Conservation (phyloP, 371 early-diverging fungal species). For the Batkoa obscura region DNA sequence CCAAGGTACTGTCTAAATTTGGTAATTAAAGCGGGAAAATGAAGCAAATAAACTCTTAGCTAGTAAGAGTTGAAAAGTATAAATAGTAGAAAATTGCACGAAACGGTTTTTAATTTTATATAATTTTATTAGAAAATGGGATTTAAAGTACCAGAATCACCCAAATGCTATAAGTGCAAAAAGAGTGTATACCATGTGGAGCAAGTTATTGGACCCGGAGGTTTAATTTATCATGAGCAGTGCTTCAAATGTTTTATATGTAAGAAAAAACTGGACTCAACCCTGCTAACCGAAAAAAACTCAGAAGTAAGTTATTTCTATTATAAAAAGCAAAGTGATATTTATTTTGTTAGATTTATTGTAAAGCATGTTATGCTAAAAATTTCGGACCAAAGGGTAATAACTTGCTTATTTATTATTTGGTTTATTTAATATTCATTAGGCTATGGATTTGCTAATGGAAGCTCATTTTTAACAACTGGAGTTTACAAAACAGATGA, state of each 20-base stretch:
- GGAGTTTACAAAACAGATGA: background rate
- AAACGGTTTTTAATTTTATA: too few species aligned
- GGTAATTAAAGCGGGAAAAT: too few species aligned
- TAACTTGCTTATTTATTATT: background rate
- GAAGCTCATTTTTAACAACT: background rate
- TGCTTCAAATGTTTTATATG: background rate
- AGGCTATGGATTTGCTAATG: background rate
- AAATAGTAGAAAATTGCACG: too few species aligned
- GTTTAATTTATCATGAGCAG: background rate
- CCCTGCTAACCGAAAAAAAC: background rate
- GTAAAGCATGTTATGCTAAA: background rate
- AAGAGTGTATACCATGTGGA: slow-evolving; percentile 2
- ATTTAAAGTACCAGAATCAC: too few species aligned
- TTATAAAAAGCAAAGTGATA: too few species aligned
- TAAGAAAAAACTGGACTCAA: background rate
- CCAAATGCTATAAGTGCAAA: background rate
- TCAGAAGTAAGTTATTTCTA: background rate
- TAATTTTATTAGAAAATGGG: too few species aligned
- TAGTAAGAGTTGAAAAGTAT: too few species aligned
- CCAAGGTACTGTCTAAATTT: too few species aligned
- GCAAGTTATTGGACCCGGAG: background rate
- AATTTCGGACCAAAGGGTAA: slow-evolving; percentile 1
- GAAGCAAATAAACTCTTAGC: too few species aligned
- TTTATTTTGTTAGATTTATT: background rate
- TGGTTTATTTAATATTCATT: background rate